Base-by-base conservation (phyloP, 106 monocot species). In the Chionographis japonica region DNA sequence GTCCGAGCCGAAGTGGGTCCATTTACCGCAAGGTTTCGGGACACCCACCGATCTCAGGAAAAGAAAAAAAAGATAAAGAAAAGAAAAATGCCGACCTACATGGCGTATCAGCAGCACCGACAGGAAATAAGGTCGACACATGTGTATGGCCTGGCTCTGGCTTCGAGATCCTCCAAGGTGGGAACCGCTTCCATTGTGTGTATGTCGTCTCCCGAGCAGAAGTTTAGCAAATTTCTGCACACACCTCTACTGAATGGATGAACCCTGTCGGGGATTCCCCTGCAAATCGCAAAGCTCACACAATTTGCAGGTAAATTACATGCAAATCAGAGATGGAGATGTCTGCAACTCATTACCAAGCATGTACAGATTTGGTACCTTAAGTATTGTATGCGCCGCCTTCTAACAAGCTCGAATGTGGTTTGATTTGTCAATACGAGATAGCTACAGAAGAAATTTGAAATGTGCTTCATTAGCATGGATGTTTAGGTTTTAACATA, bases 361-460 rank as follows among this genome's bases (percentile, higher is more conserved):
- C 12, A 18, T 12, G 4, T 54, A 56, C 12, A 37, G 37, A 40
- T 79, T 15, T 9, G 2, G 15, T 60, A 89, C 89, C 89, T 83
- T 18, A 93, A 37, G 71, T 98, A 98, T n/a, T 68, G 41, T 42
- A 98, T 84, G 3, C 97, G 79, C 11, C 79, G 80, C 55, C 92
- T 80, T 65, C 97, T 89, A 8, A 93, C 89, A 40, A 98, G 84
- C 71, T 98, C 97, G 64, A 87, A 98, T 3, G 97, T 98, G 37
- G 97, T 98, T 72, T 98, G 97, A 77, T 98, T 98, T 65, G 97
- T 90, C 65, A 92, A 49, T 11, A 79, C 72, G 57, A 94, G 82
- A 69, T 90, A 90, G 36, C 90, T 90, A 37, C 39, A 70, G 46
- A 74, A 37, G 50, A 55, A 7, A 64, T 35, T 27, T 27, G 27